These are phyloP conservation scores for Lactarius deliciosus DNA, from an alignment of 768 basidiomycete species.

Conservation along the genomic window DNA sequence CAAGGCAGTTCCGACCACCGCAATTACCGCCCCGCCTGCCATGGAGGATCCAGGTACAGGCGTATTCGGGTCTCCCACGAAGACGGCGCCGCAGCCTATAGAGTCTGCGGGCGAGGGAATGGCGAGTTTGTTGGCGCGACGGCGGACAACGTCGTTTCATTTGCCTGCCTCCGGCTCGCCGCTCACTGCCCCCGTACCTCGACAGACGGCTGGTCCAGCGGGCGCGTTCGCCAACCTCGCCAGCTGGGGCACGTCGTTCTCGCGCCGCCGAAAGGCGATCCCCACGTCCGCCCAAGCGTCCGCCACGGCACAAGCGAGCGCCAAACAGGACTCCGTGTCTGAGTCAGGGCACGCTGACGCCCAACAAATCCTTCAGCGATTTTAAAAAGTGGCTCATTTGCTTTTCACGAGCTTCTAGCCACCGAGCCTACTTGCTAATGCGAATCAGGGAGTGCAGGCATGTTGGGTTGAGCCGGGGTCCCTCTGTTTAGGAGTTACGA, in stretches of 20 bases:
- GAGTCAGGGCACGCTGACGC: constrained; percentile 6
- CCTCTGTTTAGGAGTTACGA: not conserved
- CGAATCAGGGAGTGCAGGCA: not conserved
- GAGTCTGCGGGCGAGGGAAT: constrained; percentile 64
- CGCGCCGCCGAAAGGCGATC: constrained; percentile 23
- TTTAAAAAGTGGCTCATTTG: not conserved
- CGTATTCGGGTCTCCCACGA: constrained; percentile 5
- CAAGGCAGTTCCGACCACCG: constrained; percentile 52
- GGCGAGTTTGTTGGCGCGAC: constrained; percentile 44
- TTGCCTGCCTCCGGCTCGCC: constrained; percentile 39
- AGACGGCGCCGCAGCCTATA: constrained; percentile 51
- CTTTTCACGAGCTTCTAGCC: not conserved
- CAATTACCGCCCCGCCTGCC: constrained; percentile 43
- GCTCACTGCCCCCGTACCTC: constrained; percentile 34
- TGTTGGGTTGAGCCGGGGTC: not conserved
- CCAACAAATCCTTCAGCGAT: constrained; percentile 15
- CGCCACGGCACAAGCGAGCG: not conserved
- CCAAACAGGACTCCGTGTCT: not conserved
- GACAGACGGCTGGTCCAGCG: constrained; percentile 29
- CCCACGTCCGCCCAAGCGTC: not conserved
- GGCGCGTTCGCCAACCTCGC: constrained; percentile 36
- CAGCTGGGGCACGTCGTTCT: constrained; percentile 29
- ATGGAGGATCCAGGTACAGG: constrained; percentile 18
- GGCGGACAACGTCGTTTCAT: constrained; percentile 62
- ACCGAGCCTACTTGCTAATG: not conserved